Base-by-base conservation (phyloP, 2,329 filamentous ascomycete genomes). In the Xylariaceae sp. region DNA sequence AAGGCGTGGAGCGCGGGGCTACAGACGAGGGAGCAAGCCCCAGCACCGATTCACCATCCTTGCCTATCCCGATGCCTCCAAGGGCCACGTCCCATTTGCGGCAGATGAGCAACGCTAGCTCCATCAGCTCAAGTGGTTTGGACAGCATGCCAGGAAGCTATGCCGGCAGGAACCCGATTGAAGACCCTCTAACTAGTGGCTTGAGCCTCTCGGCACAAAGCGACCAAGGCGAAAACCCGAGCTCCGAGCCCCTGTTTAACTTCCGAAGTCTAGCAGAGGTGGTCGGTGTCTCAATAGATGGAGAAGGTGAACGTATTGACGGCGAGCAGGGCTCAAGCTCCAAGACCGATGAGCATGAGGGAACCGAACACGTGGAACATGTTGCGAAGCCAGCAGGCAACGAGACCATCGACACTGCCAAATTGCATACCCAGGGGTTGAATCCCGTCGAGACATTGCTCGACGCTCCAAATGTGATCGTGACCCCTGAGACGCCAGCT, bases 41-140 rank as follows among this genome's bases (percentile, higher is more conserved):
- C 5, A 58, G 65, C 11, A 64, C 71, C 0, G 67, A 70, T 5
- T 62, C 68, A 0, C 63, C 67, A 22, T 66, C 75, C 1, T 66
- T 76, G 3, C 73, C 73, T 2, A 74, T 77, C 53, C 48, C 74
- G 4, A 72, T 75, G n/a, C 75, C 75, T 6, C 73, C 77, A 1
- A 77, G 81, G 7, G 81, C 81, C 38, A 80, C 82, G 5, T 88
- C 87, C 1, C 86, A 90, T 64, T 74, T 94, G 15, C 82, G 90
- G 19, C 87, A 95, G 59, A 84, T 94, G 68, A 95, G 90, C 54
- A 95, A 87, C 58, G 86, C 89, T 1, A 96, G 91, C 0, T 95
- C 90, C 0, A 81, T 87, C 0, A 83, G 85, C 9, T 95, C 90
- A 0, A 95, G 89, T 0, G 75, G 85, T 11, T 75, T 82, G 0